Base-by-base conservation (phyloP, 2,329 filamentous ascomycete genomes). In the Peltaster fructicola region DNA sequence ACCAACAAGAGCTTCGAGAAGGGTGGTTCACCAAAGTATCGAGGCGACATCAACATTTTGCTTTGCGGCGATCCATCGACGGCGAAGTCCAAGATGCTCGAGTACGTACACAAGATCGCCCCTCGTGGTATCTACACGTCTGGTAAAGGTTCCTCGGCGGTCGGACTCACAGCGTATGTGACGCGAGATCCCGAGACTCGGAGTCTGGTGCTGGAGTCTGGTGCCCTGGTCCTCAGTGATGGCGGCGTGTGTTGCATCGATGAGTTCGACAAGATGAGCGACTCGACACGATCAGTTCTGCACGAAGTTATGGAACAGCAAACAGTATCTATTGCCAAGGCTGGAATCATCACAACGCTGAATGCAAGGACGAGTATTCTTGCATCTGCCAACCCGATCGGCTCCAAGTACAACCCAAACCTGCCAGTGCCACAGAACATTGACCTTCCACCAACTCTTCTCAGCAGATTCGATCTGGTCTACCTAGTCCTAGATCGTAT, bases 1-100 rank as follows among this genome's bases (percentile, higher is more conserved):
- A 92, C 88, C 16, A 98, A 98, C 61, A 98, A 98, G 57, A 80
- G 79, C 1, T 98, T 98, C 51, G 70, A 91, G 30, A 95, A 93
- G 53, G 88, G 88, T 28, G 88, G 84, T 30, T 92, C 79, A 44
- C 88, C 88, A 5, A 84, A 77, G 41, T 98, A 98, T 51, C 71
- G 88, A 58, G 88, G 88, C 34, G 88, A 98, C 51, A 93, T 98
- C 58, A 98, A 98, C 48, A 69, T 98, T 24, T 65, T 98, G 20
- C 73, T 98, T 17, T 98, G 88, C 43, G 88, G 88, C 62, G 88
- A 98, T 44, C 88, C 88, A 0, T 95, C 85, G 0, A 98, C 88
- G 0, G 67, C 88, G 18, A 98, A 98, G 52, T 98, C 88, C 7
- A 90, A 98, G 52, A 60, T 98, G 28, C 64, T 98, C 14, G 68